A percentile compares a stretch with the other conserved stretches of the same genome.
phyloP scores from a whole-genome alignment of 148 eudicot species.

The Cornus suecica region DNA sequence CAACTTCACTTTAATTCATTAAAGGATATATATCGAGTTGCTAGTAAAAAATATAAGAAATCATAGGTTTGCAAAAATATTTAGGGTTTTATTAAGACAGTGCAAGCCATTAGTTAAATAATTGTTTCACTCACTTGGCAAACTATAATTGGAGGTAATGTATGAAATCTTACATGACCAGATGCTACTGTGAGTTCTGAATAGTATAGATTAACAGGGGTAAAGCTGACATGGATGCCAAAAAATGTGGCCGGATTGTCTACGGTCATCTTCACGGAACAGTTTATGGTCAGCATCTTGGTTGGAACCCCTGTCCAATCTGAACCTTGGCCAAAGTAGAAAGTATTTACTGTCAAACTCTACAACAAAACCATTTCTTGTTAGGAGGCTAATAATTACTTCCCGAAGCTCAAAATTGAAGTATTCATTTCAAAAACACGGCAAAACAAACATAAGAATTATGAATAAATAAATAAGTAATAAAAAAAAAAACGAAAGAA shows the following conservation, averaged over 20 bases:
- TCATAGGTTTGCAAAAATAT: background rate
- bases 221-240: conserved; percentile 62
- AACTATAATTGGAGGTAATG: background rate
- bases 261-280: conserved; percentile 43
- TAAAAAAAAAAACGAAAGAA: no score
- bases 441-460: no score
- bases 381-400: no score
- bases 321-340: conserved; percentile 54
- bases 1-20: no score
- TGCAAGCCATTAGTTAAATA: background rate
- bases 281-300: conserved; percentile 45
- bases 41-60: background rate
- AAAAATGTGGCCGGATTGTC: conserved; percentile 70
- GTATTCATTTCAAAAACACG: no score
- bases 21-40: no score
- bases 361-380: conserved; percentile 15
- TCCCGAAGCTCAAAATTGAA: no score
- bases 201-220: conserved; percentile 40
- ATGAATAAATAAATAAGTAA: no score
- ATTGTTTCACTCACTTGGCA: no score
- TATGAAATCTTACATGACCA: conserved; percentile 47
- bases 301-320: conserved; percentile 80
- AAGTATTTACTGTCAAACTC: conserved; percentile 44
- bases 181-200: conserved; percentile 53
- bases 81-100: background rate